Base-by-base conservation (phyloP, 164 flowering plant genomes). In the Vitis vinifera region DNA sequence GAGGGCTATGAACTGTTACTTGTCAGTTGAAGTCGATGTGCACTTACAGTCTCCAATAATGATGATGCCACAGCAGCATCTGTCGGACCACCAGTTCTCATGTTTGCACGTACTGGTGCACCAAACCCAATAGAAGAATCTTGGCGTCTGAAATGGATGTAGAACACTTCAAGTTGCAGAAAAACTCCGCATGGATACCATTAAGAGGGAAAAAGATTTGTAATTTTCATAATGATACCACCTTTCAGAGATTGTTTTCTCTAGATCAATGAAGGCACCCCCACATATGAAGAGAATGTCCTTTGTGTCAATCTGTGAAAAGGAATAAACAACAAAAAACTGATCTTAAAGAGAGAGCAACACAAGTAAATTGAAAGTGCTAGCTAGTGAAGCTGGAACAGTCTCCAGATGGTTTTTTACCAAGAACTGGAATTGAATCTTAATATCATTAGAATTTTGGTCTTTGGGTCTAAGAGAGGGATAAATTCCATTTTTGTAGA, bases 51-150 rank as follows among this genome's bases (percentile, higher is more conserved):
- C 80, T 91, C 97, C 73, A 94, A 82, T 63, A 94, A 82, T 51
- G 92, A 83, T 59, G 99, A 92, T 53, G 96, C 67, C 60, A 94
- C 86, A 19, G 77, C 70, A 76, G 92, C 88, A 82, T 77, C 78
- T 61, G 86, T 84, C 65, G 84, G 82, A 75, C 93, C 83, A 63
- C 87, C 81, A 1, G 86, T 67, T 67, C 95, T 91, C 96, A 94
- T 92, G 79, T 92, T 94, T 57, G 95, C 88, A 68, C 99, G 96
- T 11, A 94, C 91, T 8, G 97, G 97, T 48, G 97, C 95, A 67
- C 99, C 96, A 81, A 94, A 92, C 2, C 99, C 99, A 75, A 94
- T 91, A 49, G 99, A 94, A 66, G 99, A 91, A 82, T 92, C 99
- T 58, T 91, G 97, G 19, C 97, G 97, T 75, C 99, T 94, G 80